Percentiles rank a stretch among this genome's conserved stretches.
These are phyloP conservation scores for Fomitopsis pinicola DNA, from an alignment of 1,284 basidiomycete genomes.

Conservation along the genomic window DNA sequence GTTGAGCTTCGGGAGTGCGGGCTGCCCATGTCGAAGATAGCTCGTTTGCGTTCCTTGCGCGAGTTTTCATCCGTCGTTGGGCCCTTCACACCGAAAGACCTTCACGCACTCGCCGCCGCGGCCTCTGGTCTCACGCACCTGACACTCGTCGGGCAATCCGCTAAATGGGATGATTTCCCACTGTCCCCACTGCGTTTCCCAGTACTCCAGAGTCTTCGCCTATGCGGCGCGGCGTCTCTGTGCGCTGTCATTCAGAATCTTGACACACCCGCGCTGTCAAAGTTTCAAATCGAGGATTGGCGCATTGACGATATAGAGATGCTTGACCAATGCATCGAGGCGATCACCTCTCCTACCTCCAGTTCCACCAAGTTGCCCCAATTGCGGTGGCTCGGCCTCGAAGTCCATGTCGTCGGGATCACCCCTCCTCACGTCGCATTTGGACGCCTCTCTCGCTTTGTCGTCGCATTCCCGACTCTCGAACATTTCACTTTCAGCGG, in stretches of 20 bases:
- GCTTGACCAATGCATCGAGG: not conserved
- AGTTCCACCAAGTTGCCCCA: not conserved
- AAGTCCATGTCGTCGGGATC: not conserved
- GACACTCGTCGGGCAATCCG: not conserved
- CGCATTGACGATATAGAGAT: not conserved
- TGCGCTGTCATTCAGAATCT: not conserved
- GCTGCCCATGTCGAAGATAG: not conserved
- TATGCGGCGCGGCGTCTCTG: not conserved
- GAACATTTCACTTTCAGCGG: not conserved
- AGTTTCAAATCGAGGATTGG: not conserved
- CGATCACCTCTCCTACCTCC: not conserved
- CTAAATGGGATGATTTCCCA: not conserved
- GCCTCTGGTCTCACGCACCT: not conserved
- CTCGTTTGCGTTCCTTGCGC: not conserved
- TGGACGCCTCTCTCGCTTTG: not conserved
- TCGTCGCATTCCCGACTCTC: not conserved
- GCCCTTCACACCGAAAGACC: not conserved
- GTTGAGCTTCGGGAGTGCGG: not conserved
- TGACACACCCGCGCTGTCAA: not conserved
- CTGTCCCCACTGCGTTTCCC: not conserved
- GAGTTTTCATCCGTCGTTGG: not conserved
- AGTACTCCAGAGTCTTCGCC: not conserved
- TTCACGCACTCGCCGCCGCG: not conserved
- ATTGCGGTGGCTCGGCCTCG: not conserved
- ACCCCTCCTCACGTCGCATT: not conserved